Evolutionary conservation across 1,139 yeast species (phyloP).

Genomic region (Ogataea hybrid): DNA sequence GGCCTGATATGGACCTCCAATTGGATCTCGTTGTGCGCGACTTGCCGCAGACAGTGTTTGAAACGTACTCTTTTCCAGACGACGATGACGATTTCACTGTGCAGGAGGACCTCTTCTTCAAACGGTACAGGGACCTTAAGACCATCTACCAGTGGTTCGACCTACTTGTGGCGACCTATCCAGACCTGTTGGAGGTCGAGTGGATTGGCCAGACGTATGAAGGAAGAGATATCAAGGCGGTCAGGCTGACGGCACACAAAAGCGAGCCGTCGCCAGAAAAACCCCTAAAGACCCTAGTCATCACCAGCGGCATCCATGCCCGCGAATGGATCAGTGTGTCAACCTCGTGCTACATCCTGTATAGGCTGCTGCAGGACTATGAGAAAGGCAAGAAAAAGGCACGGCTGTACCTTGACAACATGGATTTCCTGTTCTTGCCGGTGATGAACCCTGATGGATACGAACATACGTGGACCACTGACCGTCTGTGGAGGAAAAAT

Average conservation of each 20-base stretch:
- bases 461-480: constrained; percentile 74
- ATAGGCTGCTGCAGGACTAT: constrained; percentile 53
- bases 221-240: constrained; percentile 64
- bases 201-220: constrained; percentile 74
- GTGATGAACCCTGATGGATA: constrained; percentile 92
- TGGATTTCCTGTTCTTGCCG: constrained; percentile 78
- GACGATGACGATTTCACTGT: constrained; percentile 1
- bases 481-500: constrained; percentile 87
- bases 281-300: constrained; percentile 62
- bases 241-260: constrained; percentile 55
- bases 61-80: constrained; percentile 45
- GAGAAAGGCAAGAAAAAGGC: constrained; percentile 40
- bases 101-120: constrained; percentile 47
- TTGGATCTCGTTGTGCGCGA: constrained; percentile 49
- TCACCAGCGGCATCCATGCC: constrained; percentile 86
- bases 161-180: constrained; percentile 53
- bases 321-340: constrained; percentile 88
- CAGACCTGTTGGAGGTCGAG: constrained; percentile 58
- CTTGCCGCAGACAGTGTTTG: constrained; percentile 53
- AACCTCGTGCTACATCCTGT: constrained; percentile 61
- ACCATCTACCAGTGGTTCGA: constrained; percentile 74
- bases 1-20: constrained; percentile 28
- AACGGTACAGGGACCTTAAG: constrained; percentile 64
- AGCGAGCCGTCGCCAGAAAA: constrained; percentile 16
- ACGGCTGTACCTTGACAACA: constrained; percentile 39